Evolutionary conservation across 148 eudicot species (phyloP).

Genomic region (Rhododendron simsii): DNA sequence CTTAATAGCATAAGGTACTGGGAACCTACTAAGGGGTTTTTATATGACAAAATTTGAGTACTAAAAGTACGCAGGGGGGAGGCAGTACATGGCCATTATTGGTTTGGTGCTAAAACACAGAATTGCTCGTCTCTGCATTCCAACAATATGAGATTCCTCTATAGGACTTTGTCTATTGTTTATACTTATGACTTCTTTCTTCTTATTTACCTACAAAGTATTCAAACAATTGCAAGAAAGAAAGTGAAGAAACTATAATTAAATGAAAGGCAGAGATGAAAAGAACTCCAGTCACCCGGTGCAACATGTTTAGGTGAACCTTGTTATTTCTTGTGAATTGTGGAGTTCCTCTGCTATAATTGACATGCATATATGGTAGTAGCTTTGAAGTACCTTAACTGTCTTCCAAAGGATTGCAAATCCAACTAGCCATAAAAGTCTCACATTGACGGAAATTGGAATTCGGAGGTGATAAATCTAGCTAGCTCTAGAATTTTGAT

Average conservation of each 20-base stretch:
- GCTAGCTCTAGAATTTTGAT: neutral
- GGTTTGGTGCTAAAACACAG: neutral
- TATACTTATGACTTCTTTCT: neutral
- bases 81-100: neutral
- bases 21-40: neutral
- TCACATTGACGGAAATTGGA: neutral
- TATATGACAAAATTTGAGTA: neutral
- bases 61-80: neutral
- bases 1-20: neutral
- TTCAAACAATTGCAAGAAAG: neutral
- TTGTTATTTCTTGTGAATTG: neutral
- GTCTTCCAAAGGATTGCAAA: neutral
- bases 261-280: neutral
- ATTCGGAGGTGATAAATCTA: conserved; percentile 2
- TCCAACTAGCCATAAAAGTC: neutral
- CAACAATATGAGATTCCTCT: neutral
- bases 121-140: neutral
- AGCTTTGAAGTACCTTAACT: neutral
- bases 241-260: neutral
- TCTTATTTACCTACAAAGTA: neutral
- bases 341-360: neutral
- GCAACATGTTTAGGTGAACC: neutral
- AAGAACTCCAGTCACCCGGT: neutral
- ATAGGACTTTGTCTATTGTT: neutral
- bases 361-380: neutral